Conservation (phyloP, 164 flowering plant genomes). For the Sextonia rubra region DNA sequence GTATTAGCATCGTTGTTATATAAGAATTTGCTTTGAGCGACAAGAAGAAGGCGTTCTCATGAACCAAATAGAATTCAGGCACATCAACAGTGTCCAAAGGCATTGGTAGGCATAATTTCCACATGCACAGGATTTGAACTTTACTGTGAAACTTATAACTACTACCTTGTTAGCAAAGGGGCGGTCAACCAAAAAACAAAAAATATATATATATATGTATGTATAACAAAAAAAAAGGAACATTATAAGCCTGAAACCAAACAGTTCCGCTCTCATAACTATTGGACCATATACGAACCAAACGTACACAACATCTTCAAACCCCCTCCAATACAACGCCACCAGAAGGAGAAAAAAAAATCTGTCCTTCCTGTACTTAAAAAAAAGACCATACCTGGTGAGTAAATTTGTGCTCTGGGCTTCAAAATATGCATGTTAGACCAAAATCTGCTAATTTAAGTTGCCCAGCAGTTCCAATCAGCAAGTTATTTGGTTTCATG, state of each 20-base stretch:
- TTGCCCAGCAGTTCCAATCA: constrained; percentile 83
- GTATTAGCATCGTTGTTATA: neutral
- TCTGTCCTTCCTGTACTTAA: neutral
- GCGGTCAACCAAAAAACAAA: too few species aligned
- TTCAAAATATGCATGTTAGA: constrained; percentile 90
- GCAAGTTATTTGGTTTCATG: constrained; percentile 97
- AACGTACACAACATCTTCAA: neutral
- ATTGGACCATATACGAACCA: too few species aligned
- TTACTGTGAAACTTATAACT: too few species aligned
- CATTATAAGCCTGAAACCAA: neutral
- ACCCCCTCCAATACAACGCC: neutral
- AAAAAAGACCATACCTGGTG: constrained; percentile 56
- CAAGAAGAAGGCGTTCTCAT: neutral
- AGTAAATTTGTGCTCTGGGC: constrained; percentile 89
- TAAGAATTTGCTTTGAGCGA: neutral
- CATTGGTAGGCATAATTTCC: too few species aligned
- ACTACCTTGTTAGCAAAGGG: too few species aligned
- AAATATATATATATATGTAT: too few species aligned
- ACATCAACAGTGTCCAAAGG: too few species aligned
- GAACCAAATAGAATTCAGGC: too few species aligned
- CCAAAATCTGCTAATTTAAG: constrained; percentile 98
- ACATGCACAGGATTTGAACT: too few species aligned
- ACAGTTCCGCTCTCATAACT: neutral
- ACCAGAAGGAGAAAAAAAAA: neutral
- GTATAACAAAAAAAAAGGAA: too few species aligned